Conservation (phyloP, 1,284 basidiomycete species). For the Sanguinoderma infundibulare region DNA sequence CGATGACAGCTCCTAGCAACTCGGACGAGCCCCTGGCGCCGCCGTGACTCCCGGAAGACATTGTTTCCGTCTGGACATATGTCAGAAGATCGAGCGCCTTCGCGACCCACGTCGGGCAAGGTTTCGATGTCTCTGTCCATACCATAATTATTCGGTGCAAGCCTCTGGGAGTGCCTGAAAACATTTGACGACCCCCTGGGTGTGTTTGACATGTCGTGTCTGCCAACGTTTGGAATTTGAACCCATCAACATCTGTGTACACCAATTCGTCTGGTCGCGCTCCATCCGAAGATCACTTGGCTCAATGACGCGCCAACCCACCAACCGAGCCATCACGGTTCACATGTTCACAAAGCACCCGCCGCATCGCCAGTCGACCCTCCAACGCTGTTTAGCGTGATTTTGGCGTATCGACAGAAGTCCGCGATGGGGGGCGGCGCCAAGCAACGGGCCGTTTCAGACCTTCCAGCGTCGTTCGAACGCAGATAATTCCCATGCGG, state of each 20-base stretch:
- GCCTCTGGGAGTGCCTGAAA: neutral
- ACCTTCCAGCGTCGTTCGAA: neutral
- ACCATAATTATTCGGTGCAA: neutral
- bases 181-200: neutral
- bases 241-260: too few relatives aligned
- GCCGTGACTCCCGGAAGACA: slow-evolving; percentile 23
- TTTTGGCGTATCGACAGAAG: neutral
- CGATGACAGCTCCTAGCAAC: neutral
- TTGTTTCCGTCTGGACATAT: neutral
- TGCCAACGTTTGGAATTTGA: neutral
- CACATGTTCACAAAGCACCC: neutral
- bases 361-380: neutral
- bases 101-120: too few relatives aligned
- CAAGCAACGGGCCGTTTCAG: neutral
- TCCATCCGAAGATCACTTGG: neutral
- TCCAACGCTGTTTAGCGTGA: neutral
- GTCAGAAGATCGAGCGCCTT: too few relatives aligned
- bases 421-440: neutral
- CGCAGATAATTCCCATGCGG: neutral
- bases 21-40: slow-evolving; percentile 13
- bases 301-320: neutral
- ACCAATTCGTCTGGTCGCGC: neutral
- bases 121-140: neutral
- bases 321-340: neutral
- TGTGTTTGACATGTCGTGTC: neutral